phyloP scores from a whole-genome alignment of 2,329 filamentous ascomycete genomes.

The Penicillium sp. region DNA sequence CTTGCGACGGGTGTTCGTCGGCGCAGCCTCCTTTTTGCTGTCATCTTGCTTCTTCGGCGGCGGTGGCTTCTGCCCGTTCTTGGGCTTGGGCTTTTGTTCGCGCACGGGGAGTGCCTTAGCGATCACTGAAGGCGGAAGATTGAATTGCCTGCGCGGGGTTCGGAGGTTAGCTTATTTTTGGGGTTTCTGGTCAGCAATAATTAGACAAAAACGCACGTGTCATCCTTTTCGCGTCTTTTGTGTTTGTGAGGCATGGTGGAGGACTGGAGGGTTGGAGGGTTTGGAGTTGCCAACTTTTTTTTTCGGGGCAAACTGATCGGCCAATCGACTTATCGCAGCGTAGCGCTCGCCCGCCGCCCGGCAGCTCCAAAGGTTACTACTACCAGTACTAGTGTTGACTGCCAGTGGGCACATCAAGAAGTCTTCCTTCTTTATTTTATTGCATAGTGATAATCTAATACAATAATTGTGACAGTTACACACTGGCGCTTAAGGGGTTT shows the following conservation, averaged over 20 bases:
- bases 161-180: conserved; percentile 1
- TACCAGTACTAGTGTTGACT: no score
- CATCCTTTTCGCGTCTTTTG: conserved; percentile 62
- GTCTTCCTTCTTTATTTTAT: no score
- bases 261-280: conserved; percentile 16
- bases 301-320: conserved; percentile 18
- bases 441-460: no score
- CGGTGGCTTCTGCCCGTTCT: conserved; percentile 36
- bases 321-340: conserved; percentile 25
- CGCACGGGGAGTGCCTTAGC: conserved; percentile 64
- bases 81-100: conserved; percentile 46
- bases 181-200: not conserved
- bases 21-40: conserved; percentile 55
- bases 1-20: conserved; percentile 39
- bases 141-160: conserved; percentile 47
- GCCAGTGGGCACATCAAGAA: no score
- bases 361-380: no score
- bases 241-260: conserved; percentile 84
- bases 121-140: conserved; percentile 64
- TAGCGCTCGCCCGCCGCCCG: not conserved
- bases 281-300: conserved; percentile 26
- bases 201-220: conserved; percentile 49
- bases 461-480: no score
- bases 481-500: no score
- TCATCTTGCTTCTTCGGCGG: conserved; percentile 21